Conservation (phyloP, 2,329 filamentous ascomycete species). For the Cordyceps sp. region DNA sequence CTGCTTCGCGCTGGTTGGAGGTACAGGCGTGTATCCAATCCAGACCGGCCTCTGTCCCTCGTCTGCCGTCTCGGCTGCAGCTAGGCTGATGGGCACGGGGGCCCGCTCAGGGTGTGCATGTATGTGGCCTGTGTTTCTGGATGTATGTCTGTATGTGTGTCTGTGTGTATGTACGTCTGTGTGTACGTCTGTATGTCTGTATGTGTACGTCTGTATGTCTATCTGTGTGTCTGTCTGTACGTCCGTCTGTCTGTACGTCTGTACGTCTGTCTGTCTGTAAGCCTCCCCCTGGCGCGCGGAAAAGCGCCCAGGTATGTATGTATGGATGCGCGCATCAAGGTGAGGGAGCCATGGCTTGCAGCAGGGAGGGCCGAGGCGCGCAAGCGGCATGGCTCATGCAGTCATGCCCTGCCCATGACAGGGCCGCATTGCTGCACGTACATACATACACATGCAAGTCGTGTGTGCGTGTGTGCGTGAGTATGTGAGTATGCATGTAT, state of each 20-base stretch:
- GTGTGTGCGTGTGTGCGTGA: neutral
- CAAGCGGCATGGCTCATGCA: no score
- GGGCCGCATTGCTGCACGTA: neutral
- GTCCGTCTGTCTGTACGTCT: no score
- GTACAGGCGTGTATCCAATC: neutral
- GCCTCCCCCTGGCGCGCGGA: no score
- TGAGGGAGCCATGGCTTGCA: no score
- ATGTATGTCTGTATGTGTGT: neutral
- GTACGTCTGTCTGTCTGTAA: no score
- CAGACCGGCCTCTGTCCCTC: neutral
- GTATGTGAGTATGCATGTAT: neutral
- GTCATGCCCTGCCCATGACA: no score
- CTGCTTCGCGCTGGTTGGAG: neutral
- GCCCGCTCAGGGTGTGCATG: neutral
- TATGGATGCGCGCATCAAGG: no score
- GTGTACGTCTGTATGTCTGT: neutral
- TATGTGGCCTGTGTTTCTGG: neutral
- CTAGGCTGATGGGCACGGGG: neutral
- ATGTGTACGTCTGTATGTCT: no score
- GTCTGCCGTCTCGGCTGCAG: neutral
- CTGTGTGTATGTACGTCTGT: neutral
- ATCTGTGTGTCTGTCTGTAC: no score
- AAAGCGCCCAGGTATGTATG: no score
- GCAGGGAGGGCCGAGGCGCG: no score
- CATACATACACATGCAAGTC: neutral